These are phyloP conservation scores for Pittosporum tobira DNA, from an alignment of 129 eudicot genomes.

Conservation along the genomic window DNA sequence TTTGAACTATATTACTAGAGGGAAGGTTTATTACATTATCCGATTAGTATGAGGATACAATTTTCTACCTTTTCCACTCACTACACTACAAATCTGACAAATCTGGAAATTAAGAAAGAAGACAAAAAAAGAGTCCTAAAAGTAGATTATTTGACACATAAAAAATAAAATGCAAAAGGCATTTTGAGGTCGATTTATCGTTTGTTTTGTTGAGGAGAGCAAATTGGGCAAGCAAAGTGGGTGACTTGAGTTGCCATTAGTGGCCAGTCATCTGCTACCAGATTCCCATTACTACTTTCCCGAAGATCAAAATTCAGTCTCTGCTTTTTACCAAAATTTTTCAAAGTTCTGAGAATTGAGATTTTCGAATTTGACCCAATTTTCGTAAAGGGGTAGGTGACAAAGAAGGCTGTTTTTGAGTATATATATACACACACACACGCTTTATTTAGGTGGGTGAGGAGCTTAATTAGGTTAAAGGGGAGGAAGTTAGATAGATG, in stretches of 20 bases:
- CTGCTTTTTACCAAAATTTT: not conserved
- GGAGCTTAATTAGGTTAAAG: not conserved
- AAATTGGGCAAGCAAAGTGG: not conserved
- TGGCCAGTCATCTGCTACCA: not conserved
- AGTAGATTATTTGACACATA: no score
- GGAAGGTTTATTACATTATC: no score
- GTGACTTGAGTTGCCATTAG: not conserved
- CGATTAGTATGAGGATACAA: no score
- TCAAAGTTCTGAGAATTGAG: not conserved
- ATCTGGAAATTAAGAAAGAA: no score
- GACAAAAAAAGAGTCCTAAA: no score
- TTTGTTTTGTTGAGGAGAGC: not conserved
- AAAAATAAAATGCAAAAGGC: no score
- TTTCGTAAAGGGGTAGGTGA: constrained; percentile 23
- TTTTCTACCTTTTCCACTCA: no score
- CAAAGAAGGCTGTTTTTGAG: constrained; percentile 1
- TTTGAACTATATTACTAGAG: no score
- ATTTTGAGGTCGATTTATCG: not conserved
- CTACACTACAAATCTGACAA: no score
- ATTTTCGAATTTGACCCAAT: constrained; percentile 4
- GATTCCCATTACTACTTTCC: not conserved
- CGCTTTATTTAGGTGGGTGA: constrained; percentile 4
- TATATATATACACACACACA: not conserved
- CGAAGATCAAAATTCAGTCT: constrained; percentile 11
- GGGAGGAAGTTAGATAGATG: constrained; percentile 34